A percentile compares a stretch with the other conserved stretches of the same genome.
These are phyloP conservation scores for Tarenaya hassleriana DNA, from an alignment of 345 rosid species.

Conservation along the genomic window DNA sequence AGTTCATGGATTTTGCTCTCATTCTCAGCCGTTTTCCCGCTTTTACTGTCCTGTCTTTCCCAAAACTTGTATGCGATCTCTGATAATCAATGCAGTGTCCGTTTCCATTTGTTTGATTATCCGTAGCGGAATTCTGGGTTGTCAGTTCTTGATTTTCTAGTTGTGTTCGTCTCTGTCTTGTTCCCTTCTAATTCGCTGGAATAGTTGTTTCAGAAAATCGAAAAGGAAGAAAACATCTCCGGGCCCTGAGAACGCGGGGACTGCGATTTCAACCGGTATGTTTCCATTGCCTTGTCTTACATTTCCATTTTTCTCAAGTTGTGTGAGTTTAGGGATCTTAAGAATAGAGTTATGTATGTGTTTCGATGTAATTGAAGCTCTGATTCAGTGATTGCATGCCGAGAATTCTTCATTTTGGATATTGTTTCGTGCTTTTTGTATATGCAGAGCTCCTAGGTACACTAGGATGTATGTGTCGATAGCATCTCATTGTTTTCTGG, in stretches of 20 bases:
- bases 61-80: slow-evolving; percentile 14
- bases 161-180: not conserved
- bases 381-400: not conserved
- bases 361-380: not conserved
- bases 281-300: not conserved
- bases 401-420: not conserved
- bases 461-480: not conserved
- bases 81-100: not conserved
- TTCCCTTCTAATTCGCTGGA: slow-evolving; percentile 1
- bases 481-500: not conserved
- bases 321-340: not conserved
- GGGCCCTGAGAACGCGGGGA: slow-evolving; percentile 39
- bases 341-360: not conserved
- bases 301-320: not conserved
- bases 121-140: not conserved
- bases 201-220: slow-evolving; percentile 36
- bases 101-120: slow-evolving; percentile 13
- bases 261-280: slow-evolving; percentile 29
- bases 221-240: slow-evolving; percentile 51
- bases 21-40: slow-evolving; percentile 14
- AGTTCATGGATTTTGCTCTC: too few species aligned
- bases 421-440: not conserved
- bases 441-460: not conserved
- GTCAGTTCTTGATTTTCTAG: slow-evolving; percentile 5
- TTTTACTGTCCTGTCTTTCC: slow-evolving; percentile 9